Percentiles rank a stretch among this genome's conserved stretches.
Evolutionary conservation across 192 early-diverging fungal genomes (phyloP).

Genomic region (Mortierella hygrophila): DNA sequence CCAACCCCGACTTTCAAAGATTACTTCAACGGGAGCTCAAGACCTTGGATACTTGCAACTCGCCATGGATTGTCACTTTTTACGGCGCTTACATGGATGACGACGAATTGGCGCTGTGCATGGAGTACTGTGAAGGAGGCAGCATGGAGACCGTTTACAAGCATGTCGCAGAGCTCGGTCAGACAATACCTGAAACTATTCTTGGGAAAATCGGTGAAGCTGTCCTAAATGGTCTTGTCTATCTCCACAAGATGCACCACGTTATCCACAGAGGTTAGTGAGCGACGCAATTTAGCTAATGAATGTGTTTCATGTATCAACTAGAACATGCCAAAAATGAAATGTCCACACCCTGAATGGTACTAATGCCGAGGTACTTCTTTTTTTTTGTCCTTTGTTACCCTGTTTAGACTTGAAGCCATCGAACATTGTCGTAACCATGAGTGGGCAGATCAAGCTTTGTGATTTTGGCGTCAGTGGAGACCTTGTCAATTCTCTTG

Average conservation of each 20-base stretch:
- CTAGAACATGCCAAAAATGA: conserved; percentile 1
- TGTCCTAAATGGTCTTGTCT: conserved; percentile 92
- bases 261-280: conserved; percentile 93
- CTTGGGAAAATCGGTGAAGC: conserved; percentile 91
- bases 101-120: conserved; percentile 90
- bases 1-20: conserved; percentile 73
- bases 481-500: conserved; percentile 88
- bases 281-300: background rate
- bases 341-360: background rate
- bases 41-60: conserved; percentile 90
- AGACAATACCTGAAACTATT: conserved; percentile 89
- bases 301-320: background rate
- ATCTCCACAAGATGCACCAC: conserved; percentile 82
- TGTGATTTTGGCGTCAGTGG: conserved; percentile 98
- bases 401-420: conserved; percentile 91
- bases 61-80: conserved; percentile 93
- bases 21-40: conserved; percentile 94
- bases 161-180: conserved; percentile 71
- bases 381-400: background rate
- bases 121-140: conserved; percentile 97
- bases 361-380: background rate
- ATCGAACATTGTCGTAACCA: conserved; percentile 95
- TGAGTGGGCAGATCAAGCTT: conserved; percentile 92
- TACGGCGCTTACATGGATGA: conserved; percentile 93
- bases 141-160: conserved; percentile 95